These are phyloP conservation scores for Ilyonectria robusta DNA, from an alignment of 2,329 filamentous ascomycete species.

Conservation along the genomic window DNA sequence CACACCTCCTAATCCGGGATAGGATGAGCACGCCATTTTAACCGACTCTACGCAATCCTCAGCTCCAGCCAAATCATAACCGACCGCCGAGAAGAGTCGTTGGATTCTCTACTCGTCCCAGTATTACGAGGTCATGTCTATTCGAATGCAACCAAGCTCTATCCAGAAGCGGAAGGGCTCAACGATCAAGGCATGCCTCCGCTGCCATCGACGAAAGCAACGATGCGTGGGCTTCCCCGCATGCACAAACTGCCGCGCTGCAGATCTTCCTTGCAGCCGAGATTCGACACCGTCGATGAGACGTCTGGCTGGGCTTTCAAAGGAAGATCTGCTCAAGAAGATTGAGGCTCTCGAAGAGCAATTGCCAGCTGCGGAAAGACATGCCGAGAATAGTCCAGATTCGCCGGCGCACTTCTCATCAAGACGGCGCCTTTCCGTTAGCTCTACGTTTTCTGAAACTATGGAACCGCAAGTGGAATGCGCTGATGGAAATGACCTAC, in stretches of 20 bases:
- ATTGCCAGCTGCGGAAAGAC: not conserved
- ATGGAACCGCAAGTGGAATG: no score
- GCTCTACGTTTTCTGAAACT: no score
- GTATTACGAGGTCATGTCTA: not conserved
- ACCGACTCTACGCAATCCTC: no score
- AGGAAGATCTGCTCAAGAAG: conserved; percentile 24
- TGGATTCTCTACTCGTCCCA: not conserved
- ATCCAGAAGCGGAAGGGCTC: conserved; percentile 16
- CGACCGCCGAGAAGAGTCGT: not conserved
- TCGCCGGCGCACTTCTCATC: not conserved
- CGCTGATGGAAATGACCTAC: no score
- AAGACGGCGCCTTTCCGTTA: not conserved
- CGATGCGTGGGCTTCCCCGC: conserved; percentile 26
- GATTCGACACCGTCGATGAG: conserved; percentile 22
- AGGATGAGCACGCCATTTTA: no score
- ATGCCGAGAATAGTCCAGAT: not conserved
- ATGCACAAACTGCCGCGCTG: conserved; percentile 24
- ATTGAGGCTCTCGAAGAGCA: conserved; percentile 14
- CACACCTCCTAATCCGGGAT: no score
- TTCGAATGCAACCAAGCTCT: conserved; percentile 1
- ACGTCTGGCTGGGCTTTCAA: conserved; percentile 22
- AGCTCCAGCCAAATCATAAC: no score
- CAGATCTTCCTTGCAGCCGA: conserved; percentile 17
- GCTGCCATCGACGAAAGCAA: conserved; percentile 26
- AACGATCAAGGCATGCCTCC: conserved; percentile 25